These are phyloP conservation scores for Neurospora pannonica DNA, from an alignment of 495 filamentous ascomycete species.

Conservation along the genomic window DNA sequence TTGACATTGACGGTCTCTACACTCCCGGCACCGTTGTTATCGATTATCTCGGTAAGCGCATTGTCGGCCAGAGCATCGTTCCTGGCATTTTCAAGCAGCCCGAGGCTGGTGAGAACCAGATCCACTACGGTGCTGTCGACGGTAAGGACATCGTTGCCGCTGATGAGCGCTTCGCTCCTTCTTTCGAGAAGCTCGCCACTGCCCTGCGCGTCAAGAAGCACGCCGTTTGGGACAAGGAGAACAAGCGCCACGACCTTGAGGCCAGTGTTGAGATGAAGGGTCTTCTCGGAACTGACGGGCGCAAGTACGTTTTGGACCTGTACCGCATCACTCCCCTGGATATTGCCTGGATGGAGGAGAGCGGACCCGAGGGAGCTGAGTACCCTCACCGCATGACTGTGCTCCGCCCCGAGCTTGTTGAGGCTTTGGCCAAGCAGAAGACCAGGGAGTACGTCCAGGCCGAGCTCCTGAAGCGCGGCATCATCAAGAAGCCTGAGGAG, in stretches of 20 bases:
- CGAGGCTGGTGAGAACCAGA: conserved; percentile 94
- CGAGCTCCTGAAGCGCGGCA: conserved; percentile 54
- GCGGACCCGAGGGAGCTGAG: conserved; percentile 33
- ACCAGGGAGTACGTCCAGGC: conserved; percentile 75
- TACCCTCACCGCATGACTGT: conserved; percentile 97
- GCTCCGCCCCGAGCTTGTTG: conserved; percentile 79
- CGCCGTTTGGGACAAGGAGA: conserved; percentile 95
- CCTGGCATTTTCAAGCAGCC: conserved; percentile 99
- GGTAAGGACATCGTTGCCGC: conserved; percentile 91
- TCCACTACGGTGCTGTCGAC: conserved; percentile 97
- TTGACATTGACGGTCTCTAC: conserved; percentile 88
- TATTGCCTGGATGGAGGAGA: conserved; percentile 78
- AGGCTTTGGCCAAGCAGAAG: conserved; percentile 71
- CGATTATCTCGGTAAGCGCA: conserved; percentile 93
- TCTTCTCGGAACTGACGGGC: conserved; percentile 88
- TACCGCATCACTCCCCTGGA: conserved; percentile 93
- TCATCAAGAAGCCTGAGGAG: conserved; percentile 21
- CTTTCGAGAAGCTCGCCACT: conserved; percentile 86
- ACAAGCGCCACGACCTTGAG: conserved; percentile 81
- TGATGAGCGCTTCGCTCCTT: conserved; percentile 70
- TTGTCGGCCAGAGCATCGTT: conserved; percentile 97
- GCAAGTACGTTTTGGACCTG: conserved; percentile 94
- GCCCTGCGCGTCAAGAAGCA: conserved; percentile 86
- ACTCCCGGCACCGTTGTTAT: conserved; percentile 94
- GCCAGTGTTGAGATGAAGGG: conserved; percentile 98